These are phyloP conservation scores for Apophysomyces elegans DNA, from an alignment of 371 early-diverging fungal species.

Conservation along the genomic window DNA sequence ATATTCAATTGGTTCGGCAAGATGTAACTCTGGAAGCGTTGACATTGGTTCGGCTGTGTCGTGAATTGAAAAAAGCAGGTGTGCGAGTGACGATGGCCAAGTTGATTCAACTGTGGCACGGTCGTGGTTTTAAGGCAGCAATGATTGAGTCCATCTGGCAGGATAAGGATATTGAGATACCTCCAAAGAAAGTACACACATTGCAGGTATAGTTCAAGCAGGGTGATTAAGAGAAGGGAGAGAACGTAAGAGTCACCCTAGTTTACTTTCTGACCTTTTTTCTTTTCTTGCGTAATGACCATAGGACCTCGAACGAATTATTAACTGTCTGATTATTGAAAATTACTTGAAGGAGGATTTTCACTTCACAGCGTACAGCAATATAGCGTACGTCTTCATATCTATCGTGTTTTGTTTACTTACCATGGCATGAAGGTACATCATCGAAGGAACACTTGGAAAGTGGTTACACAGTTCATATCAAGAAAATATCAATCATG, in stretches of 20 bases:
- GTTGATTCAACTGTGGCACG: conserved; percentile 52
- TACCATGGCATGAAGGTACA: conserved; percentile 15
- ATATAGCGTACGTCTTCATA: conserved; percentile 48
- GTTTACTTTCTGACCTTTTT: neutral
- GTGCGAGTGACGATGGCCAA: conserved; percentile 59
- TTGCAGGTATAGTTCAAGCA: conserved; percentile 24
- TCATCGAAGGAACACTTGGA: conserved; percentile 19
- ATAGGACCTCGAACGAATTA: conserved; percentile 57
- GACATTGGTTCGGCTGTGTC: conserved; percentile 50
- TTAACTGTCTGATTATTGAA: conserved; percentile 51
- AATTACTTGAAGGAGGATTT: conserved; percentile 60
- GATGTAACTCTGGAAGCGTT: conserved; percentile 44
- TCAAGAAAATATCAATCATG: neutral
- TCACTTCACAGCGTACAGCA: conserved; percentile 61
- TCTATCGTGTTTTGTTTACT: neutral
- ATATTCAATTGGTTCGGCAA: conserved; percentile 18
- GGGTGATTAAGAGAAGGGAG: neutral
- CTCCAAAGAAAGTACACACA: conserved; percentile 34
- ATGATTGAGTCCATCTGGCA: conserved; percentile 39
- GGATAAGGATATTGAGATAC: conserved; percentile 35
- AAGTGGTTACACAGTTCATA: neutral
- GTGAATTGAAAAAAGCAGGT: conserved; percentile 33
- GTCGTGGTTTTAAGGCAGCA: conserved; percentile 41
- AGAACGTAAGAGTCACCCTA: neutral
- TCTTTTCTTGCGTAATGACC: neutral